Evolutionary conservation across 2,329 filamentous ascomycete genomes (phyloP), one percentile per base, ranked within the genome.

Genomic region (Neonectria magnoliae): DNA sequence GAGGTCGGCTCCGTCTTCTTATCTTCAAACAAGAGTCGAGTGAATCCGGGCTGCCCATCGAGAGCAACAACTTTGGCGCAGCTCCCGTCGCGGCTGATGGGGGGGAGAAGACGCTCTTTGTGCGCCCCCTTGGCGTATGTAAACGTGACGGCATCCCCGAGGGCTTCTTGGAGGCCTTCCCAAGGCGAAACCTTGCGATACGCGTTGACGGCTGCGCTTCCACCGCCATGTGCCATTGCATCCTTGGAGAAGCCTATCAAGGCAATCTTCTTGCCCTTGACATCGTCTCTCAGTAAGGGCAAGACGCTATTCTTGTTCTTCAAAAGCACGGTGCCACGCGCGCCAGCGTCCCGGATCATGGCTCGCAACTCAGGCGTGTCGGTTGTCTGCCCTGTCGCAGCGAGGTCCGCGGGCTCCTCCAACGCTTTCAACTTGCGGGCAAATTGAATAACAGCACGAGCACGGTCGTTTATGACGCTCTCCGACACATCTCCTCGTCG

Each of bases 301-400:
- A 91, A 79, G 2, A 87, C 76, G 11, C 78, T 76, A 31, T 82
- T 81, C 20, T 88, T 81, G 63, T 91, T 91, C 77, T 91, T 90
- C 42, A 91, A 78, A 11, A 91, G 81, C 1, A 91, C 88, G 11
- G 90, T 86, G 0, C 87, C 87, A 61, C 88, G 84, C 0, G 71
- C 70, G 4, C 70, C 72, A 2, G 70, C 67, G 4, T 73, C 68
- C 2, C 73, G 69, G 18, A 76, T 74, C 53, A 76, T 66, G 0
- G 31, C 64, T 4, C 69, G 48, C 4, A 68, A 51, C 47, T 80
- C 76, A 2, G 73, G 72, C 7, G 65, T 74, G 48, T 71, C 66
- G 0, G 63, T 67, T 1, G 50, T 51, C 11, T 62, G 41, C 13
- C 60, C 67, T 1, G 64, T 55, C 0, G 27, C 22, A 1, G 56